Percentiles rank a stretch among this genome's conserved stretches.
Conservation (phyloP, 2,329 filamentous ascomycete genomes). For the Myotisia sp. region DNA sequence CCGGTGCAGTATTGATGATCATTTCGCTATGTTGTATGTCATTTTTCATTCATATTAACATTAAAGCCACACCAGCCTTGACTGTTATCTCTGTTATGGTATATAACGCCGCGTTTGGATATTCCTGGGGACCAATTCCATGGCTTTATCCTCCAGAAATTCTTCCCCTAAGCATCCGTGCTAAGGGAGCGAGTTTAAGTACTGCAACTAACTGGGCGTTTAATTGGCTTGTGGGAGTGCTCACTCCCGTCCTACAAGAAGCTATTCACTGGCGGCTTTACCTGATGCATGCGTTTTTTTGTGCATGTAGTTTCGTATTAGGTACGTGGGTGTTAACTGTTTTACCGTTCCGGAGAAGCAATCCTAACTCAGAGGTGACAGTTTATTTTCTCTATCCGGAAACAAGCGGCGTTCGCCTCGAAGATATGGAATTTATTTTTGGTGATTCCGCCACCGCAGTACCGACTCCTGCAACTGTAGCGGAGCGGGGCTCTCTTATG, state of each 20-base stretch:
- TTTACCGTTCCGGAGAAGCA: not conserved
- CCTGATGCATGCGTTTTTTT: slow-evolving; percentile 92
- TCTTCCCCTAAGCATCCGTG: slow-evolving; percentile 85
- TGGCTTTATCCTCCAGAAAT: slow-evolving; percentile 99
- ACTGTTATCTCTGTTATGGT: slow-evolving; percentile 95
- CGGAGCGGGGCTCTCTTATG: slow-evolving; percentile 72
- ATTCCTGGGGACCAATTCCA: slow-evolving; percentile 93
- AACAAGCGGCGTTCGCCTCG: slow-evolving; percentile 83
- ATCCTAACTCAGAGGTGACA: slow-evolving; percentile 25
- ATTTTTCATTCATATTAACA: slow-evolving; percentile 86
- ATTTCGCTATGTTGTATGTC: slow-evolving; percentile 78
- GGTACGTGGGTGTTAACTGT: slow-evolving; percentile 46
- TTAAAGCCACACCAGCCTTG: slow-evolving; percentile 59
- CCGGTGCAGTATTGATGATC: slow-evolving; percentile 78
- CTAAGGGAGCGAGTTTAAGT: slow-evolving; percentile 90
- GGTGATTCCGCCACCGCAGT: slow-evolving; percentile 79
- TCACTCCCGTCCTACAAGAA: slow-evolving; percentile 87
- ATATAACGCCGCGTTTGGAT: slow-evolving; percentile 94
- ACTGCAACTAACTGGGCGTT: slow-evolving; percentile 97
- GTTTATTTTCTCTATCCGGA: slow-evolving; percentile 97
- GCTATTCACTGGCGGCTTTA: slow-evolving; percentile 89
- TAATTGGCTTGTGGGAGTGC: slow-evolving; percentile 91
- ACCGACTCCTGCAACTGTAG: slow-evolving; percentile 61
- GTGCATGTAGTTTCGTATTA: slow-evolving; percentile 84
- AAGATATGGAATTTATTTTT: slow-evolving; percentile 93